These are phyloP conservation scores for Rhizopus delemar DNA, from an alignment of 371 early-diverging fungal species.

Conservation along the genomic window DNA sequence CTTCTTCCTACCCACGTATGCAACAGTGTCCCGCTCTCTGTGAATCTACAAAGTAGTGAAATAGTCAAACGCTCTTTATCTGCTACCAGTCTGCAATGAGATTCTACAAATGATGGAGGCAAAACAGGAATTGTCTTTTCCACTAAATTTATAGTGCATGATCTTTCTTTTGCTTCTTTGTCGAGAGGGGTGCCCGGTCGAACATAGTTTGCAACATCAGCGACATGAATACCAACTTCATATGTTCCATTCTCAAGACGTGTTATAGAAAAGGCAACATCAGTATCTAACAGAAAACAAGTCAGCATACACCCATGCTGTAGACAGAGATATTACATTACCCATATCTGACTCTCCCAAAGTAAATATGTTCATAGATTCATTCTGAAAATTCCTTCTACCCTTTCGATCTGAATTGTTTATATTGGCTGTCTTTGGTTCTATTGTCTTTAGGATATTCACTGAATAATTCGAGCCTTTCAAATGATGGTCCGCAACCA, in stretches of 20 bases:
- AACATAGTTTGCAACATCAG: slow-evolving; percentile 88
- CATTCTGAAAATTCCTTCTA: slow-evolving; percentile 21
- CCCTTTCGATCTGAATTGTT: slow-evolving; percentile 3
- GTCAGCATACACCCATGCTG: not conserved
- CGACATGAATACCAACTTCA: slow-evolving; percentile 86
- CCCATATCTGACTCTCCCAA: slow-evolving; percentile 11
- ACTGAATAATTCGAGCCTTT: slow-evolving; percentile 36
- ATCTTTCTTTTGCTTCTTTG: slow-evolving; percentile 72
- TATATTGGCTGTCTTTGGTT: slow-evolving; percentile 5
- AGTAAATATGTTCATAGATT: slow-evolving; percentile 22
- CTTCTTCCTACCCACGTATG: slow-evolving; percentile 59
- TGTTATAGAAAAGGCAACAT: slow-evolving; percentile 33
- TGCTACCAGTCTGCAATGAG: slow-evolving; percentile 71
- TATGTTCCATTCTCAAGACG: slow-evolving; percentile 30
- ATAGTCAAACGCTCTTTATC: slow-evolving; percentile 55
- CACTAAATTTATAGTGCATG: slow-evolving; percentile 80
- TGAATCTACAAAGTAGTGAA: slow-evolving; percentile 71
- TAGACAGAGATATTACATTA: not conserved
- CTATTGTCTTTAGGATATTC: slow-evolving; percentile 16
- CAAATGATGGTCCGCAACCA: slow-evolving; percentile 45
- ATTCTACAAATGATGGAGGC: slow-evolving; percentile 73
- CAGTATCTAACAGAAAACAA: slow-evolving; percentile 8
- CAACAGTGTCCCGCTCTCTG: slow-evolving; percentile 52
- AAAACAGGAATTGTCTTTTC: slow-evolving; percentile 87
- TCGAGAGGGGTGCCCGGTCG: slow-evolving; percentile 69